Conservation (phyloP, 225 moss, liverwort and hornwort genomes). For the Bryum argenteum region DNA sequence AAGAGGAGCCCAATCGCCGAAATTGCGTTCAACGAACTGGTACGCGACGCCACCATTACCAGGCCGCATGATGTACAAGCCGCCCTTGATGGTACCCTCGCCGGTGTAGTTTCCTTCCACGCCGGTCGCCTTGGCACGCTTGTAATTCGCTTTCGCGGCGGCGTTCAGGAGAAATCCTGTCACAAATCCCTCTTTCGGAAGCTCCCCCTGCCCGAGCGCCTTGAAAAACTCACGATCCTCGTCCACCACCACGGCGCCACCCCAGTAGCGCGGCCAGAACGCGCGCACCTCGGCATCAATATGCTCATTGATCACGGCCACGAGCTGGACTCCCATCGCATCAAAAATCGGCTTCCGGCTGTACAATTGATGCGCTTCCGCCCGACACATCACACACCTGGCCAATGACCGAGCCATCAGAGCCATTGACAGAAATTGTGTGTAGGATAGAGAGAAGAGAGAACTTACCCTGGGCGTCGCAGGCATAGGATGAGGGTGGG, state of each 20-base stretch:
- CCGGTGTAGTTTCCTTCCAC: slow-evolving; percentile 43
- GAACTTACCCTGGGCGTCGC: slow-evolving; percentile 81
- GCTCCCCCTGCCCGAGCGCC: slow-evolving; percentile 47
- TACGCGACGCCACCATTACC: slow-evolving; percentile 44
- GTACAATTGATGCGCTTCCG: slow-evolving; percentile 68
- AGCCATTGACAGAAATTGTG: background rate
- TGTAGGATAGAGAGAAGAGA: background rate
- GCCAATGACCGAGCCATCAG: background rate
- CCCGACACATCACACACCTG: slow-evolving; percentile 87
- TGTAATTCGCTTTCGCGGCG: slow-evolving; percentile 60
- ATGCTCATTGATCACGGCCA: slow-evolving; percentile 77
- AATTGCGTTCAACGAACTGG: slow-evolving; percentile 53
- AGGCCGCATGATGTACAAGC: slow-evolving; percentile 35
- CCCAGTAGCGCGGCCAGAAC: slow-evolving; percentile 61
- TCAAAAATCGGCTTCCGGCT: slow-evolving; percentile 87
- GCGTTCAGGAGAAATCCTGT: slow-evolving; percentile 54
- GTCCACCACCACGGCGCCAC: slow-evolving; percentile 42
- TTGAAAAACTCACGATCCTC: slow-evolving; percentile 45
- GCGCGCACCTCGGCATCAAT: slow-evolving; percentile 77
- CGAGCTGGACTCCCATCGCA: slow-evolving; percentile 74
- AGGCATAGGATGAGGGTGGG: slow-evolving; percentile 79
- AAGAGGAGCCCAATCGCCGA: slow-evolving; percentile 84
- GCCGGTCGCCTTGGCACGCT: slow-evolving; percentile 70
- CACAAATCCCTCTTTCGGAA: slow-evolving; percentile 35
- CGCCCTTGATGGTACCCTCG: slow-evolving; percentile 53